phyloP scores from a whole-genome alignment of 2,329 filamentous ascomycete species.

The Neophaeococcomyces aloes region DNA sequence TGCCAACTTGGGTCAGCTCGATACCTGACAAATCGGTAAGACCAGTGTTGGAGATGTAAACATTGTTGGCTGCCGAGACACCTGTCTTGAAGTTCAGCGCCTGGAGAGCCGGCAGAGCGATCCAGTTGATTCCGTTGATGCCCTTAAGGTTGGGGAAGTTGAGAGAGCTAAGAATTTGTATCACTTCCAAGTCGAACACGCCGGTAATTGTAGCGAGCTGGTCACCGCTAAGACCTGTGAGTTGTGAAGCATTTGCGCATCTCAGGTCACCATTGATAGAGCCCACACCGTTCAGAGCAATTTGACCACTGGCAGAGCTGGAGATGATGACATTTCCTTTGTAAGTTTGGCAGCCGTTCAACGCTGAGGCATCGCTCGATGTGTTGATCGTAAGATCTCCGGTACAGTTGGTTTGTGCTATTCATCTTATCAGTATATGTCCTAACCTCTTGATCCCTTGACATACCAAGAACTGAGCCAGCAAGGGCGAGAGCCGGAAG shows the following conservation, averaged over 20 bases:
- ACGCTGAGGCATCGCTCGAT: slow-evolving; percentile 53
- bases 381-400: slow-evolving; percentile 38
- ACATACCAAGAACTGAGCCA: slow-evolving; percentile 41
- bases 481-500: slow-evolving; percentile 46
- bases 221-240: slow-evolving; percentile 53
- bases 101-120: slow-evolving; percentile 57
- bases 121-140: slow-evolving; percentile 60
- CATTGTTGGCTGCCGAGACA: slow-evolving; percentile 56
- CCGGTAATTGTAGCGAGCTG: slow-evolving; percentile 57
- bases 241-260: slow-evolving; percentile 44
- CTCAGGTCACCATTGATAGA: slow-evolving; percentile 48
- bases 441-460: neutral
- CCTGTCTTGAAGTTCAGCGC: slow-evolving; percentile 50
- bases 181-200: slow-evolving; percentile 56
- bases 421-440: slow-evolving; percentile 9
- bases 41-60: slow-evolving; percentile 78
- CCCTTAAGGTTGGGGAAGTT: slow-evolving; percentile 53
- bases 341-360: slow-evolving; percentile 58
- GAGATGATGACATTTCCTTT: slow-evolving; percentile 58
- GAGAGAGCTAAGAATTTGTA: slow-evolving; percentile 59
- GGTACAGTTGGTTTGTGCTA: slow-evolving; percentile 19
- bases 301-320: slow-evolving; percentile 42
- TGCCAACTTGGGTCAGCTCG: slow-evolving; percentile 60
- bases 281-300: slow-evolving; percentile 51
- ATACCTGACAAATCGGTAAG: slow-evolving; percentile 70